Conservation (phyloP, 805 yeast genomes). For the Isabelozyma heimii region DNA sequence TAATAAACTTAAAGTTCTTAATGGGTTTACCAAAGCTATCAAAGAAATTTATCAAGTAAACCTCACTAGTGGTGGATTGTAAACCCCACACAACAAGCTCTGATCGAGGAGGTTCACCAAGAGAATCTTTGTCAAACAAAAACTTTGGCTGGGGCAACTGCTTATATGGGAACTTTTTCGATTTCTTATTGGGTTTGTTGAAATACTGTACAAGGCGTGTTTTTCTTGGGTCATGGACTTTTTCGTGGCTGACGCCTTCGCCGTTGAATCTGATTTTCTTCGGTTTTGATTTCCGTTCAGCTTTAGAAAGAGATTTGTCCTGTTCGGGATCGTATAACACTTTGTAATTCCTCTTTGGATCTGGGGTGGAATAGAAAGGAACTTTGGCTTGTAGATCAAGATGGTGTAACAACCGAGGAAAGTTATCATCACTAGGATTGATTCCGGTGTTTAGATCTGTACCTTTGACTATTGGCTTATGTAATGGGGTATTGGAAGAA, state of each 20-base stretch:
- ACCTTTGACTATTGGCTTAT: conserved; percentile 13
- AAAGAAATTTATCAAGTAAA: conserved; percentile 49
- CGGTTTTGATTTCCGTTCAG: conserved; percentile 8
- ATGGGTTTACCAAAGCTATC: conserved; percentile 60
- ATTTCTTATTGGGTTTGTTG: conserved; percentile 35
- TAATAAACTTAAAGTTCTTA: conserved; percentile 53
- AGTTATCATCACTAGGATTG: conserved; percentile 28
- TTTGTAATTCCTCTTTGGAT: conserved; percentile 32
- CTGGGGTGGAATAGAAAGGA: conserved; percentile 8
- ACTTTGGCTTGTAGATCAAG: conserved; percentile 11
- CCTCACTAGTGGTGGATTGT: conserved; percentile 51
- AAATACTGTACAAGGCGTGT: conserved; percentile 22
- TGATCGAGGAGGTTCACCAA: conserved; percentile 71
- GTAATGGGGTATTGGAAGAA: background rate
- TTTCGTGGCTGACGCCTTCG: conserved; percentile 14
- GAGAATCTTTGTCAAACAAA: conserved; percentile 63
- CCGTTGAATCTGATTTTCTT: conserved; percentile 42
- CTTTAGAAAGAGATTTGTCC: conserved; percentile 27
- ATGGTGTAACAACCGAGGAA: conserved; percentile 29
- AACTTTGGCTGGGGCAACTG: conserved; percentile 43
- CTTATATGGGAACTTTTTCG: conserved; percentile 41
- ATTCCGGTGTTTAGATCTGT: conserved; percentile 31
- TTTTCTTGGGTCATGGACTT: conserved; percentile 43
- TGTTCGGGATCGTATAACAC: conserved; percentile 47
- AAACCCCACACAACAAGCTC: conserved; percentile 71